These are phyloP conservation scores for Hemileccinum rubropunctum DNA, from an alignment of 768 basidiomycete species.

Conservation along the genomic window DNA sequence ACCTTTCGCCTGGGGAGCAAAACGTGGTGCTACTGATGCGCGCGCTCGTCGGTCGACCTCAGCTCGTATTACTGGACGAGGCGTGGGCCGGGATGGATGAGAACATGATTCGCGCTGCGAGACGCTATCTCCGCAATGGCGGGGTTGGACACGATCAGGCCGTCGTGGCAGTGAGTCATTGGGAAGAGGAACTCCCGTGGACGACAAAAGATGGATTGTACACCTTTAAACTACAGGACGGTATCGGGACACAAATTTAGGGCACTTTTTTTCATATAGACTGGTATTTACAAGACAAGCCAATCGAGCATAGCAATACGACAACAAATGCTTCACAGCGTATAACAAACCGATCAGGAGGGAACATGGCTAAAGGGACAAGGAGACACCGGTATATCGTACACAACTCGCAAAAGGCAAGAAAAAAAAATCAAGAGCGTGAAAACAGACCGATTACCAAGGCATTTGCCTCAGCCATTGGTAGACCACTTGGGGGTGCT, in stretches of 20 bases:
- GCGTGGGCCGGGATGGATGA: constrained; percentile 93
- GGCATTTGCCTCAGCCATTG: constrained; percentile 29
- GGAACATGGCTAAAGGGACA: neutral
- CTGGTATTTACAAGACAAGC: neutral
- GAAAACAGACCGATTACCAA: constrained; percentile 16
- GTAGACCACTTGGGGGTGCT: constrained; percentile 16
- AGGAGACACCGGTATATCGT: neutral
- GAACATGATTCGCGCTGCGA: constrained; percentile 63
- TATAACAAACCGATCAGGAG: constrained; percentile 1
- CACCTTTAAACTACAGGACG: constrained; percentile 35
- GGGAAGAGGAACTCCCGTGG: constrained; percentile 93
- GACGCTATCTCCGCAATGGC: constrained; percentile 54
- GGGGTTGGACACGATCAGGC: constrained; percentile 61
- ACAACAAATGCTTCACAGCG: neutral
- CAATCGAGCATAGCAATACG: neutral
- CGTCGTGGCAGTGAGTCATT: constrained; percentile 85
- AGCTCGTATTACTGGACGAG: constrained; percentile 84
- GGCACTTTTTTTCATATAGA: neutral
- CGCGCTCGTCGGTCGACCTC: constrained; percentile 73
- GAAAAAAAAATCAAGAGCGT: neutral
- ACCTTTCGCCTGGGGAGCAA: constrained; percentile 73
- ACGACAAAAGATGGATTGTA: constrained; percentile 49
- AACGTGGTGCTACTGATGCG: constrained; percentile 81
- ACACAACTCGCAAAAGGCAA: constrained; percentile 4
- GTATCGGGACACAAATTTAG: constrained; percentile 24